phyloP scores from a whole-genome alignment of 2,329 filamentous ascomycete genomes.

The Cercospora berteroae region DNA sequence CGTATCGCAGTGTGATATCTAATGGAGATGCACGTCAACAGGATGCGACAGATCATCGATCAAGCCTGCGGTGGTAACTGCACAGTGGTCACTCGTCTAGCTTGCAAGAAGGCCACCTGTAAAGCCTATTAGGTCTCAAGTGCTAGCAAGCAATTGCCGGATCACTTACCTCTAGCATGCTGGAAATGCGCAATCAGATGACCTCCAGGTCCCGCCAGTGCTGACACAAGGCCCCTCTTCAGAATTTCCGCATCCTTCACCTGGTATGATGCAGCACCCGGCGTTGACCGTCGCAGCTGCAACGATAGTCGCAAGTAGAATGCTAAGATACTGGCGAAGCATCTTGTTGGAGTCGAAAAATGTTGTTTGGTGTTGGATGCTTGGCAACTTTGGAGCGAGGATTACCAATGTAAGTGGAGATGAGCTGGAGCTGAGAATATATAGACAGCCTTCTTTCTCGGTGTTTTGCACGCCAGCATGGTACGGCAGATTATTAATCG shows the following conservation, averaged over 20 bases:
- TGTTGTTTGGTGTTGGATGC: not conserved
- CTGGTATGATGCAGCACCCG: not conserved
- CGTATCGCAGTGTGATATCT: not conserved
- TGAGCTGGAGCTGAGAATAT: not conserved
- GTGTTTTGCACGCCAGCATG: not conserved
- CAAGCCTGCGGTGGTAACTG: not conserved
- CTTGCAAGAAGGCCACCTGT: not conserved
- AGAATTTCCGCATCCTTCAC: not conserved
- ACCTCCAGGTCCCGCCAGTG: not conserved
- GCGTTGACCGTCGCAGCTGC: not conserved
- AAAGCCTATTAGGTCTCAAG: not conserved
- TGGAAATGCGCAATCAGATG: not conserved
- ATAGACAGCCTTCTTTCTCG: not conserved
- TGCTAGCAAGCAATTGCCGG: not conserved
- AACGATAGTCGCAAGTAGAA: not conserved
- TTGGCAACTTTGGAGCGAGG: not conserved
- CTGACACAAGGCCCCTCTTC: not conserved
- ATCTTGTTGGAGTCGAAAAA: not conserved
- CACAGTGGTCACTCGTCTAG: not conserved
- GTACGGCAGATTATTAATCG: not conserved
- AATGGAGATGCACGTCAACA: not conserved
- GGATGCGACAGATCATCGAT: not conserved
- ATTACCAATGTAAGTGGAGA: not conserved
- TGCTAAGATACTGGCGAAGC: not conserved
- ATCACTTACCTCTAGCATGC: not conserved